These are phyloP conservation scores for Trametes maxima DNA, from an alignment of 768 basidiomycete genomes.

Conservation along the genomic window DNA sequence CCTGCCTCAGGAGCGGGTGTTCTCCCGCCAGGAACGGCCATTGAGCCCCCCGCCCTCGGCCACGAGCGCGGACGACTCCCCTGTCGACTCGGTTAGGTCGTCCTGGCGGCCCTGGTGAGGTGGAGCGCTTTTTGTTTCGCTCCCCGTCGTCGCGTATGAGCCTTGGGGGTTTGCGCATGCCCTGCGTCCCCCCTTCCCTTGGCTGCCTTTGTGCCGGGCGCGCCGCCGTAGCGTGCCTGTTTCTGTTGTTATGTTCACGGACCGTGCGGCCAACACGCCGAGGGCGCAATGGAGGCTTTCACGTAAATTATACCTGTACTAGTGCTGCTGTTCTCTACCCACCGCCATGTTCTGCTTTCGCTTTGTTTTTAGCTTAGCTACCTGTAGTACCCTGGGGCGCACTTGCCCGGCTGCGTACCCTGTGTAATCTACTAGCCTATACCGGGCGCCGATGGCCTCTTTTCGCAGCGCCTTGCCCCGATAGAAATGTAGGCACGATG, in stretches of 20 bases:
- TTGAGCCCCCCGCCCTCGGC: slow-evolving; percentile 20
- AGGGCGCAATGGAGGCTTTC: slow-evolving; percentile 6
- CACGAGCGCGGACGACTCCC: slow-evolving; percentile 15
- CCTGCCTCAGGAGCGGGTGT: slow-evolving; percentile 8
- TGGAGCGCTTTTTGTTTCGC: not conserved
- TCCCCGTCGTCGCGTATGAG: not conserved
- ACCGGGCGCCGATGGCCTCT: slow-evolving; percentile 9
- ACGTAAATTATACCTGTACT: slow-evolving; percentile 18
- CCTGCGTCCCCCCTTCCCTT: no score
- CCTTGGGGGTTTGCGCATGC: not conserved
- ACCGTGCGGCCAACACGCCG: no score
- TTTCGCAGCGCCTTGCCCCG: slow-evolving; percentile 7
- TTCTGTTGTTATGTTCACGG: no score
- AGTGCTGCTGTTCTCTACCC: slow-evolving; percentile 1
- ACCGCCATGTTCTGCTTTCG: slow-evolving; percentile 6
- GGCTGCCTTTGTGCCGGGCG: not conserved
- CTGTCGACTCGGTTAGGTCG: slow-evolving; percentile 10
- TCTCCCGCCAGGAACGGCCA: slow-evolving; percentile 11
- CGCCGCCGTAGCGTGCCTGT: not conserved
- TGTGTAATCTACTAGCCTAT: slow-evolving; percentile 19
- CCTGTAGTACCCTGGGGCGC: slow-evolving; percentile 8
- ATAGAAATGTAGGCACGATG: slow-evolving; percentile 5
- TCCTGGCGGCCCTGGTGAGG: slow-evolving; percentile 20
- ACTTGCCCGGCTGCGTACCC: slow-evolving; percentile 6
- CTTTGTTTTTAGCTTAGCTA: slow-evolving; percentile 12